A percentile compares a stretch with the other conserved stretches of the same genome.
Evolutionary conservation across 148 eudicot genomes (phyloP).

Genomic region (Drosera capensis): DNA sequence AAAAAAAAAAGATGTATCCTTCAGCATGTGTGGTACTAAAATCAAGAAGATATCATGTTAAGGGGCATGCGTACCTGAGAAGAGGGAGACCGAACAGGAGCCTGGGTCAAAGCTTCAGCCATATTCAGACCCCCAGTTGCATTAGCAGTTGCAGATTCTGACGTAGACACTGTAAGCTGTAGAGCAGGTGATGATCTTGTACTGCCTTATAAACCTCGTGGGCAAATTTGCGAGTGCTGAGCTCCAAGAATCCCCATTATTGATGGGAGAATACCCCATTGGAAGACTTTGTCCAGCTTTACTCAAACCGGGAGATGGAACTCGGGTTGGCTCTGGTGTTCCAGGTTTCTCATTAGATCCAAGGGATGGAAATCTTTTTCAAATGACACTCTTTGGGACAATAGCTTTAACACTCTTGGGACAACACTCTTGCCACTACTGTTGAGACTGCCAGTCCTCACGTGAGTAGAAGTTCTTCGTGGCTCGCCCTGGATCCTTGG

Average conservation of each 20-base stretch:
- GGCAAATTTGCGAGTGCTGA: constrained; percentile 88
- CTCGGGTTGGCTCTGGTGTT: constrained; percentile 35
- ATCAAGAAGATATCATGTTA: not conserved
- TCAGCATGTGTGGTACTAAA: not conserved
- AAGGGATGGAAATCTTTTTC: constrained; percentile 66
- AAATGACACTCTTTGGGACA: constrained; percentile 38
- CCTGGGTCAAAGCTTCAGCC: constrained; percentile 83
- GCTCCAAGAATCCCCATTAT: constrained; percentile 69
- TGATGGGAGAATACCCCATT: constrained; percentile 32
- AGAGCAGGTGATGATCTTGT: constrained; percentile 11
- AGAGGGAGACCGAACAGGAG: constrained; percentile 39
- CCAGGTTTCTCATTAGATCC: constrained; percentile 53
- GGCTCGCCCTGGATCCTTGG: constrained; percentile 45
- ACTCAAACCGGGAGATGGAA: constrained; percentile 63
- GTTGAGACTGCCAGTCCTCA: constrained; percentile 15
- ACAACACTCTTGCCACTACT: constrained; percentile 13
- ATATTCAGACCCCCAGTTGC: constrained; percentile 43
- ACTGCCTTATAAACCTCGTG: constrained; percentile 17
- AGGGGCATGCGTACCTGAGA: constrained; percentile 37
- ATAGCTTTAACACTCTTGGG: constrained; percentile 17
- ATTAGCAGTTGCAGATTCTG: constrained; percentile 22
- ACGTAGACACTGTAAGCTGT: constrained; percentile 12
- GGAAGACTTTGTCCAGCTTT: constrained; percentile 50
- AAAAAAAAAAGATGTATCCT: too few relatives aligned
- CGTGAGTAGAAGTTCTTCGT: constrained; percentile 17